Evolutionary conservation across 441 rosid genomes (phyloP), one percentile per base, ranked within the genome.

Genomic region (Raphanus hybrid): DNA sequence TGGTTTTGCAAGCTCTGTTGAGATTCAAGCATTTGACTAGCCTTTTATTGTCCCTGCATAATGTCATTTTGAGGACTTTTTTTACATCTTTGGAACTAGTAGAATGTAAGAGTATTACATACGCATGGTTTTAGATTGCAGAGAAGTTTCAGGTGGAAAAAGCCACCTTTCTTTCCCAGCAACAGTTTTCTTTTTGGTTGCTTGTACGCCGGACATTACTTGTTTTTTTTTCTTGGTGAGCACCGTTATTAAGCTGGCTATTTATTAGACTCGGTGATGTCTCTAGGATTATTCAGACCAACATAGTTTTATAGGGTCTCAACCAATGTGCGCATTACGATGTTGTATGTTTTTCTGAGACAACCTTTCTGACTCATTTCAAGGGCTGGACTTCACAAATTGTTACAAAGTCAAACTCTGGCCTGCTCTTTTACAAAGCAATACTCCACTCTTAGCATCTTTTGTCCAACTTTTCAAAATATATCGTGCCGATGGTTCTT

Each of bases 381-480:
- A 74, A 83, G 80, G 69, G 88, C 86, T 64, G 70, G 78, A 54
- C 78, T 80, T 50, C 91, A 88, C 50, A 88, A 75, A 81, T 85
- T 82, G 64, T 86, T 88, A 43, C 83, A 85, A n/a, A 87, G 84
- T 64, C 84, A 86, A 78, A 82, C 83, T 79, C 87, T 85, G 7
- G 82, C 81, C 83, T 12, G 86, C 65, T 41, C 72, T 82, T 82
- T 83, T 88, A 69, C 82, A 71, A 77, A 71, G 14, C 64, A 78
- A 63, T 66, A 74, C 79, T 55, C 88, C 81, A 79, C 66, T 85
- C 78, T 82, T 86, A 58, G 86, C 87, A 81, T 83, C 89, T 85
- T 84, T 88, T 48, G 88, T 86, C 89, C 88, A 86, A 50, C 88
- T 80, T 68, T 81, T 84, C 83, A 85, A 48, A 54, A 85, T 78